Base-by-base conservation (phyloP, 352 stramenopile species). In the Phytophthora boehmeriae region DNA sequence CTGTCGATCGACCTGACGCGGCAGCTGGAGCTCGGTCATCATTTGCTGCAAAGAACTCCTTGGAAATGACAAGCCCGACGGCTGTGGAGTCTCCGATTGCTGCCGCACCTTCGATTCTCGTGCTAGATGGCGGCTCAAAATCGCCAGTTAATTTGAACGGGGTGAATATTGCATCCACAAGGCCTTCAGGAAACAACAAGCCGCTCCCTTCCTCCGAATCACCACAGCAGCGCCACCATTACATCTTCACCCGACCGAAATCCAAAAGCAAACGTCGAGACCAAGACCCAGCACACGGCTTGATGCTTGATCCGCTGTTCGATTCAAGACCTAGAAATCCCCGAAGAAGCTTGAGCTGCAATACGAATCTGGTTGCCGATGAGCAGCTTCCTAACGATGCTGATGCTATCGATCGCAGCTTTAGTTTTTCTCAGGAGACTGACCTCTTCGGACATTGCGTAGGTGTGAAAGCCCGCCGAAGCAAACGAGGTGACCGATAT, bases 301-400 rank as follows among this genome's bases (percentile, higher is more conserved):
- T 90, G 22, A 90, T 90, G 80, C 70, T 92, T 8, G 83, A 92
- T 41, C 80, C 80, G 11, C 68, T 90, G 2, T 92, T 90, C 59
- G 75, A 86, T 30, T 68, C 69, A 11, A 54, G 4, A 35, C 47
- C n/a, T 38, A 27, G 25, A n/a, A 52, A 23, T 39, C 42, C 9
- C 23, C 66, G 47, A 51, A 68, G 34, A n/a, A 19, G 39, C 43
- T 30, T 25, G 4, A 51, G 10, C 14, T 11, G 27, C 30, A 50
- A 46, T 13, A 36, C 38, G 22, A 32, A 67, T 17, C 35, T 20
- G 23, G 17, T 6, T 10, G 43, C 51, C 8, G 54, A 63, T 13
- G 34, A 14, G 27, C 53, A 66, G 19, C 19, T 63, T 42, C 30
- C 19, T 20, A 59, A 5, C 9, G 50, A 63, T 13, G 51, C 36